Conservation (phyloP, 1,139 yeast genomes). For the Saccharomyces hybrid region DNA sequence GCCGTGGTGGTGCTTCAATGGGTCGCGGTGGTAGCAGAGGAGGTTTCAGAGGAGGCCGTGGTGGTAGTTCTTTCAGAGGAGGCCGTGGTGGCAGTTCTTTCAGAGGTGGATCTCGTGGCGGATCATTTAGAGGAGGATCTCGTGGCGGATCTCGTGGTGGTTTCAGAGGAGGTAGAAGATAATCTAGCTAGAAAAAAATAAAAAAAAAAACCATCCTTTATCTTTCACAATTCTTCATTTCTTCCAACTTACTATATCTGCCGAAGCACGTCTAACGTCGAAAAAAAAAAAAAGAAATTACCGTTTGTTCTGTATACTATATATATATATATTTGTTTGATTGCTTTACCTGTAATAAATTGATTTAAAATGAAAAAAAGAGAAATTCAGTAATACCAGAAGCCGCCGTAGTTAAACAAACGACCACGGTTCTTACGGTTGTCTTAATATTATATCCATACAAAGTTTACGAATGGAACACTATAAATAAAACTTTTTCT, state of each 20-base stretch:
- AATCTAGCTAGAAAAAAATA: neutral
- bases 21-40: conserved; percentile 44
- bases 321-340: neutral
- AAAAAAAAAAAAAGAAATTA: conserved; percentile 7
- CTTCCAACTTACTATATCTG: neutral
- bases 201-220: neutral
- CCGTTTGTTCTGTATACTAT: conserved; percentile 6
- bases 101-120: conserved; percentile 24
- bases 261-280: neutral
- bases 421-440: neutral
- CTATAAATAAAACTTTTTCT: conserved; percentile 80
- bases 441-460: neutral
- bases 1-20: conserved; percentile 41
- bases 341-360: neutral
- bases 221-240: neutral
- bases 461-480: conserved; percentile 6
- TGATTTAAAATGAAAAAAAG: neutral
- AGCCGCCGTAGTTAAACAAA: neutral
- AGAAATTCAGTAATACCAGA: neutral
- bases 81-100: conserved; percentile 27
- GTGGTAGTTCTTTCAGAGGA: conserved; percentile 36
- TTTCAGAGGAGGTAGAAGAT: conserved; percentile 14
- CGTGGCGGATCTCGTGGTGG: conserved; percentile 26
- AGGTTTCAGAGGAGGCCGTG: conserved; percentile 45
- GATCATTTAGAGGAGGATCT: conserved; percentile 16